phyloP scores from a whole-genome alignment of 2,329 filamentous ascomycete genomes.

The Sphaerulina vaccinii region DNA sequence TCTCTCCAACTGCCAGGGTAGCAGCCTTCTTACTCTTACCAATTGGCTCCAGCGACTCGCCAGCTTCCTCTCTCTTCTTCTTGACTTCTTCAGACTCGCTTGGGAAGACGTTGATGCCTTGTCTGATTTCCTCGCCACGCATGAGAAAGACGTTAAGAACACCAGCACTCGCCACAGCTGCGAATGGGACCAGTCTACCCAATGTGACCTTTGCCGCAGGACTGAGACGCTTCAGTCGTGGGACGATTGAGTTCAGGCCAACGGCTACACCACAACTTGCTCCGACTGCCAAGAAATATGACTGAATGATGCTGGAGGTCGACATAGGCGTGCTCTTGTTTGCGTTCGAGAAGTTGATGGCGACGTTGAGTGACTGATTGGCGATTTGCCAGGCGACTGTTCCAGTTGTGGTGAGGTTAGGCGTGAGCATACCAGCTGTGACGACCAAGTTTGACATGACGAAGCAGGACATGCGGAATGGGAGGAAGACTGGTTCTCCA shows the following conservation, averaged over 20 bases:
- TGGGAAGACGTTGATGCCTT: slow-evolving; percentile 89
- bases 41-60: slow-evolving; percentile 52
- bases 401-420: slow-evolving; percentile 76
- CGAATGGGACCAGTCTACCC: slow-evolving; percentile 88
- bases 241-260: slow-evolving; percentile 85
- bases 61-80: slow-evolving; percentile 50
- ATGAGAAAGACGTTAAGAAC: slow-evolving; percentile 96
- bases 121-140: slow-evolving; percentile 91
- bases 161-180: slow-evolving; percentile 87
- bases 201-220: slow-evolving; percentile 75
- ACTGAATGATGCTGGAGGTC: slow-evolving; percentile 76
- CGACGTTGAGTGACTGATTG: slow-evolving; percentile 97
- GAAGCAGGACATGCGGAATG: slow-evolving; percentile 96
- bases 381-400: slow-evolving; percentile 92
- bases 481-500: slow-evolving; percentile 84
- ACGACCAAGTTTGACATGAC: slow-evolving; percentile 91
- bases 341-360: slow-evolving; percentile 94
- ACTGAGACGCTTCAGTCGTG: slow-evolving; percentile 72
- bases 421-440: slow-evolving; percentile 95
- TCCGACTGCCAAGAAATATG: slow-evolving; percentile 86
- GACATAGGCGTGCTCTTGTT: slow-evolving; percentile 95
- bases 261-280: slow-evolving; percentile 93
- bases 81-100: slow-evolving; percentile 69
- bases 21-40: slow-evolving; percentile 88
- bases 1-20: slow-evolving; percentile 86